These are phyloP conservation scores for Penicillium coffeae DNA, from an alignment of 495 filamentous ascomycete genomes.

Conservation along the genomic window DNA sequence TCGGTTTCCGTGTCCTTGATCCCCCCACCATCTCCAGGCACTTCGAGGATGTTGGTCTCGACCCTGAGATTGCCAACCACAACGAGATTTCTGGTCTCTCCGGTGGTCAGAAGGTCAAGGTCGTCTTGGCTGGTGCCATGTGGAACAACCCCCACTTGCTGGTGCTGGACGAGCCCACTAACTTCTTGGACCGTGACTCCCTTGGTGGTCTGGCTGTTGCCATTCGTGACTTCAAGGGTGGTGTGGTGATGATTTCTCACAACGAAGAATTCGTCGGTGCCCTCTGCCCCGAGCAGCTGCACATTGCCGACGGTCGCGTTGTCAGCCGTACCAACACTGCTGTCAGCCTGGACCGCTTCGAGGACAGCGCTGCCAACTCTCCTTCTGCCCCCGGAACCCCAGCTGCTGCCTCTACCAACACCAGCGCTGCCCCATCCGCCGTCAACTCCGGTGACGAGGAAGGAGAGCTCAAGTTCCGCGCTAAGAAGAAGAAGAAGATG, in stretches of 20 bases:
- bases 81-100: slow-evolving; percentile 96
- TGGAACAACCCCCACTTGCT: slow-evolving; percentile 98
- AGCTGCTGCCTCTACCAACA: slow-evolving; percentile 49
- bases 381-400: slow-evolving; percentile 49
- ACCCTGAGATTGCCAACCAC: slow-evolving; percentile 97
- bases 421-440: slow-evolving; percentile 63
- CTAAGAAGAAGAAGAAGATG: slow-evolving; percentile 98
- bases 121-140: slow-evolving; percentile 95
- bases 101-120: slow-evolving; percentile 99
- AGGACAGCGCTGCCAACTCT: slow-evolving; percentile 68
- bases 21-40: slow-evolving; percentile 95
- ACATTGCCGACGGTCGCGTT: slow-evolving; percentile 82
- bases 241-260: slow-evolving; percentile 98
- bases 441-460: slow-evolving; percentile 86
- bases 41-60: slow-evolving; percentile 93
- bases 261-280: slow-evolving; percentile 98
- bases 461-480: slow-evolving; percentile 82
- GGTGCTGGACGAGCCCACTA: slow-evolving; percentile 97
- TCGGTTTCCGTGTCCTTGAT: slow-evolving; percentile 88
- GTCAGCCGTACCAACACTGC: slow-evolving; percentile 74
- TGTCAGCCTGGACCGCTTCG: slow-evolving; percentile 76
- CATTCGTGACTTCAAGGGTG: slow-evolving; percentile 95
- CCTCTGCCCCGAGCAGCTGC: slow-evolving; percentile 90
- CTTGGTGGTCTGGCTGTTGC: slow-evolving; percentile 93
- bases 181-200: slow-evolving; percentile 97